Evolutionary conservation across 2,329 filamentous ascomycete species (phyloP).

Genomic region (Colletotrichum coccodes): DNA sequence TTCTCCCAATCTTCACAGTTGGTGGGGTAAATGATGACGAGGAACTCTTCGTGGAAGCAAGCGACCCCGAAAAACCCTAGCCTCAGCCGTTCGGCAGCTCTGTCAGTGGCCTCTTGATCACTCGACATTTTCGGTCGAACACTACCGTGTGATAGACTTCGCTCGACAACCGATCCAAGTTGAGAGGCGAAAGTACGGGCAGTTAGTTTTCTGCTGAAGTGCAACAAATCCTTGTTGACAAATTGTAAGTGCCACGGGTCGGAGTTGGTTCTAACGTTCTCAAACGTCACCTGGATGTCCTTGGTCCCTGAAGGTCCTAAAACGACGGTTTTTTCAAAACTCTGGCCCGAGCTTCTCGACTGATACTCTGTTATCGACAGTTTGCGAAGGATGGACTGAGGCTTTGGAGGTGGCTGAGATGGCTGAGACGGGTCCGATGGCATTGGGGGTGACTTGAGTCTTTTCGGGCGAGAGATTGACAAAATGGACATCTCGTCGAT

Average conservation of each 20-base stretch:
- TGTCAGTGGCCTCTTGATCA: constrained; percentile 36
- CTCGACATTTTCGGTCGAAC: constrained; percentile 14
- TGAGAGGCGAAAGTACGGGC: constrained; percentile 41
- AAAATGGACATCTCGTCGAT: constrained; percentile 33
- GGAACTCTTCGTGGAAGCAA: constrained; percentile 42
- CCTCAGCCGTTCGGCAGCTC: constrained; percentile 46
- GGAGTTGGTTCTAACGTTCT: constrained; percentile 15
- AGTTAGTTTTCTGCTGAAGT: constrained; percentile 48
- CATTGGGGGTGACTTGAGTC: constrained; percentile 21
- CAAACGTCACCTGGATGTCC: constrained; percentile 25
- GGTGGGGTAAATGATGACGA: constrained; percentile 52
- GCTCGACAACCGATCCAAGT: neutral
- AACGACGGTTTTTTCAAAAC: constrained; percentile 15
- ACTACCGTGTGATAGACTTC: constrained; percentile 27
- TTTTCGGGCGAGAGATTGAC: constrained; percentile 12
- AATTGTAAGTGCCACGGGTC: constrained; percentile 42
- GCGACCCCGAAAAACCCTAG: constrained; percentile 48
- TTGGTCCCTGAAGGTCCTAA: constrained; percentile 19
- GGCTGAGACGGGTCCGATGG: neutral
- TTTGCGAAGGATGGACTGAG: constrained; percentile 1
- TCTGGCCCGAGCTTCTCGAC: constrained; percentile 3
- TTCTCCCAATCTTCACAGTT: constrained; percentile 47
- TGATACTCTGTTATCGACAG: constrained; percentile 27
- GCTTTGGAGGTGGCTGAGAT: neutral
- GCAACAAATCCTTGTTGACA: constrained; percentile 36